These are phyloP conservation scores for Coniochaeta hoffmannii DNA, from an alignment of 2,329 filamentous ascomycete genomes.

Conservation along the genomic window DNA sequence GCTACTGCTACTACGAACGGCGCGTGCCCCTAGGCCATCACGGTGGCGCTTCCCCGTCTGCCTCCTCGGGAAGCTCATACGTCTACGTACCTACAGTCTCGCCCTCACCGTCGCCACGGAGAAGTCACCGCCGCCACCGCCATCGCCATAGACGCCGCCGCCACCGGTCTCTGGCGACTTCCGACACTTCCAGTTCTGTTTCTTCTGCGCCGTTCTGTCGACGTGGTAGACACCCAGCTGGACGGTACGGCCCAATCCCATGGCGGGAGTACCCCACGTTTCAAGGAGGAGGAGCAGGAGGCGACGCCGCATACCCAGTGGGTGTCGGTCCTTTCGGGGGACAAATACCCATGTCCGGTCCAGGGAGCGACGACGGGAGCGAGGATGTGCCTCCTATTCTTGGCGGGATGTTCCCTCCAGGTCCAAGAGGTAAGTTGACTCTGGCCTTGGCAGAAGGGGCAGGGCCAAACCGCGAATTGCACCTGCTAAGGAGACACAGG, in stretches of 20 bases:
- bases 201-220: too few species aligned
- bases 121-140: background rate
- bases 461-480: too few species aligned
- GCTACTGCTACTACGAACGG: background rate
- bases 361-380: background rate
- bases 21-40: background rate
- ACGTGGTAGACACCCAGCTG: background rate
- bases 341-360: background rate
- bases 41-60: background rate
- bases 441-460: too few species aligned
- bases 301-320: background rate
- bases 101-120: background rate
- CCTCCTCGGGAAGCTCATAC: background rate
- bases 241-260: too few species aligned
- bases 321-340: background rate
- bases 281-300: too few species aligned
- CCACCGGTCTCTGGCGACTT: background rate
- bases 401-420: background rate
- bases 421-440: background rate
- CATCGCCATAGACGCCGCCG: background rate
- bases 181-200: background rate
- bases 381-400: background rate
- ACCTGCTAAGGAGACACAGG: too few species aligned
- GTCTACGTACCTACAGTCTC: background rate
- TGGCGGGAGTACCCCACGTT: too few species aligned